A percentile compares a stretch with the other conserved stretches of the same genome.
These are phyloP conservation scores for Isoetes taiwanensis DNA, from an alignment of 75 land plant genomes.

Conservation along the genomic window DNA sequence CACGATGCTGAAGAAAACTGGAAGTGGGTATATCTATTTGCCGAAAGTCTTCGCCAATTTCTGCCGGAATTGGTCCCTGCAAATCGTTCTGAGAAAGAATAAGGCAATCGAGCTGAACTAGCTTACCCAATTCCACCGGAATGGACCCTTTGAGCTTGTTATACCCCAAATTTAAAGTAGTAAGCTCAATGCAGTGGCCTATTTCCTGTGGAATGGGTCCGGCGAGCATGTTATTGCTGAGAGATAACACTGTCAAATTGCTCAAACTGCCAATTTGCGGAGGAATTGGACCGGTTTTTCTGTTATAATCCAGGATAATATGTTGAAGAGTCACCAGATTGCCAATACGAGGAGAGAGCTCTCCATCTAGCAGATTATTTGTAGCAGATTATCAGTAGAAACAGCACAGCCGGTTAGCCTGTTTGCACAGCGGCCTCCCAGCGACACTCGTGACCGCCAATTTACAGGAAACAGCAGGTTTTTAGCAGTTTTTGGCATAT, in stretches of 20 bases:
- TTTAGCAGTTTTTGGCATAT: no score
- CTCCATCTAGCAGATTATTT: slow-evolving; percentile 19
- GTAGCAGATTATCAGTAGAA: no score
- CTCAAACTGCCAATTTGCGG: not conserved
- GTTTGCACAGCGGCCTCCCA: no score
- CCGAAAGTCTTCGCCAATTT: not conserved
- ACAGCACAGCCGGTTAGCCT: no score
- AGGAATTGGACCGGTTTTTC: not conserved
- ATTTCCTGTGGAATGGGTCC: slow-evolving; percentile 8
- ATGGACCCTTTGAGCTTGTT: slow-evolving; percentile 38
- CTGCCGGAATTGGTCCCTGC: not conserved
- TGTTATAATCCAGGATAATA: not conserved
- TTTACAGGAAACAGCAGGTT: no score
- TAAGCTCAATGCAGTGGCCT: slow-evolving; percentile 13
- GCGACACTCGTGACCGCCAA: no score
- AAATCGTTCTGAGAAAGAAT: not conserved
- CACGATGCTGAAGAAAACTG: slow-evolving; percentile 3
- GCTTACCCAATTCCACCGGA: slow-evolving; percentile 9
- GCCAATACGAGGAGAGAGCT: slow-evolving; percentile 42
- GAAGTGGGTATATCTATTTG: not conserved
- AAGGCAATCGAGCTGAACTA: not conserved
- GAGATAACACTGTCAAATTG: not conserved
- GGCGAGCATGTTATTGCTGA: slow-evolving; percentile 7
- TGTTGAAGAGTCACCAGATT: slow-evolving; percentile 31
- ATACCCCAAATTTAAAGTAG: slow-evolving; percentile 5